Evolutionary conservation across 1,284 basidiomycete genomes (phyloP), one percentile per base, ranked within the genome.

Genomic region (Pisolithus thermaeus): DNA sequence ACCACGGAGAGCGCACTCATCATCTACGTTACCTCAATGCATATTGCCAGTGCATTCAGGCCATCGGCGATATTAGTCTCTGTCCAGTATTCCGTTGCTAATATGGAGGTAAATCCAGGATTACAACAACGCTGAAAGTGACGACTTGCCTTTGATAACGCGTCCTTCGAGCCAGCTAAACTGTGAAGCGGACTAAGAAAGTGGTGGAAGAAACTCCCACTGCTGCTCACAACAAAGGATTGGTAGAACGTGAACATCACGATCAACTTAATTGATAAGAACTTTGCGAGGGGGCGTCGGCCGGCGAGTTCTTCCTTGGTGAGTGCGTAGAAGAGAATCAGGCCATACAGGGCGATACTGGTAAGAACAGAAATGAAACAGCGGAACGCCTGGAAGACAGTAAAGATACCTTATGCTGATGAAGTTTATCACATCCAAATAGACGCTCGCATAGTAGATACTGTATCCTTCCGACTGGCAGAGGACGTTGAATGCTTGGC

Each of bases 181-280:
- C 87, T 88, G 55, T 4, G 73, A 71, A 38, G 59, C 63, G 58
- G 90, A 83, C 87, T 88, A 54, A 28, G 44, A 2, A 20, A 50
- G 8, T 20, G 32, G 3, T 46, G 23, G 14, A 16, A 38, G 18
- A 25, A 38, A 36, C 5, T 37, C 37, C 27, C 39, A 25, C 43
- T 27, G 11, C 11, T 11, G 71, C 84, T 52, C 59, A 88, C 86
- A 37, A 90, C 69, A 56, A 90, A 85, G 0, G 76, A 71, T 57
- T 90, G 87, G 64, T 90, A 91, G 64, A 88, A 90, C 1, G 88
- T 90, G 62, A 87, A 84, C 80, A 93, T 86, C 47, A 93, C 87
- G 52, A 91, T 90, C 32, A 92, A 70, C 69, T 93, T 94, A 73
- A 91, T 92, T 9, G 79, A 71, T 55, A 91, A 60, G 65, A 93